Base-by-base conservation (phyloP, 257 asterid species). In the Marsdenia floribunda region DNA sequence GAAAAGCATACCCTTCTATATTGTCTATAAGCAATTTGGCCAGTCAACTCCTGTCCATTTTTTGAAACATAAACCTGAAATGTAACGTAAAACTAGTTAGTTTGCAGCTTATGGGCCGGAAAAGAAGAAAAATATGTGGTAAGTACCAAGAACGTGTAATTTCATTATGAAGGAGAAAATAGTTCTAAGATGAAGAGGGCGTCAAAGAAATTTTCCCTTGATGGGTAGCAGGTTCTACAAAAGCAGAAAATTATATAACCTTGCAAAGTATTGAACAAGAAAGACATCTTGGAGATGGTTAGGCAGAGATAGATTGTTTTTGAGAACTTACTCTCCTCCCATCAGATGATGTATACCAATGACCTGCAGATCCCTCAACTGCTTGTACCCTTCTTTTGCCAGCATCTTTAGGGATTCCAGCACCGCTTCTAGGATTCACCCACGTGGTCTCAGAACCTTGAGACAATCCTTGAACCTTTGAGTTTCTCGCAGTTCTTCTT, bases 381-480 rank as follows among this genome's bases (percentile, higher is more conserved):
- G 93, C 97, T 55, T 83, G 96, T 76, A 85, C 90, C 85, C 92
- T 95, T 85, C 97, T 85, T 84, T 87, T 85, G 78, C 99, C 88
- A 76, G 90, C 92, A 76, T 87, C 90, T 81, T 87, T 89, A 73
- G 88, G 81, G 86, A 72, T 64, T 65, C 76, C 84, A 58, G 77
- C 84, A 77, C 79, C 47, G 78, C 73, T 76, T 80, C 81, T 90
- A 73, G 99, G 98, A 83, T 83, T 85, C 69, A 90, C 83, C 99
- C 99, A 90, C 63, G 80, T 76, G 66, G 80, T 76, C 61, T 68
- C 86, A 11, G 90, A 81, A 77, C 79, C 91, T 78, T 76, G 86
- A 35, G 91, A 79, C 42, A 72, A 65, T 68, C 80, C 81, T 47
- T 80, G 83, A 65, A 61, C 79, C 63, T 70, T 85, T 2, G 87